Conservation (phyloP, 768 basidiomycete genomes). For the Suillus subaureus region DNA sequence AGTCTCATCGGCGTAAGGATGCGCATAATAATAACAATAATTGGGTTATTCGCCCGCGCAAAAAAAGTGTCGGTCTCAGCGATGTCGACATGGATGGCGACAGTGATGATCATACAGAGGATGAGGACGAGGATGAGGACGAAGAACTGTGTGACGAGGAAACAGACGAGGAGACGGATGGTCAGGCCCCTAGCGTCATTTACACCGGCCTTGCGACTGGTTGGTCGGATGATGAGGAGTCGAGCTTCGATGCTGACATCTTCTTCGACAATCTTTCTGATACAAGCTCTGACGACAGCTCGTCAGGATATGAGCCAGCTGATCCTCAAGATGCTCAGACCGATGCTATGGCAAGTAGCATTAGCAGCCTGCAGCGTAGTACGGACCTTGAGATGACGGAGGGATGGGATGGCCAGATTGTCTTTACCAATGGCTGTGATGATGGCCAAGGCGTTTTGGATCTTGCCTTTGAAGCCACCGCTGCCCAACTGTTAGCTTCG, state of each 20-base stretch:
- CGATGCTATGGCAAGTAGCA: slow-evolving; percentile 24
- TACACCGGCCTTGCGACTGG: slow-evolving; percentile 72
- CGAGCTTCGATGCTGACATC: slow-evolving; percentile 78
- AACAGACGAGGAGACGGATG: slow-evolving; percentile 51
- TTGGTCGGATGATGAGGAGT: slow-evolving; percentile 81
- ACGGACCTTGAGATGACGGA: slow-evolving; percentile 63
- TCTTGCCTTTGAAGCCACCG: slow-evolving; percentile 69
- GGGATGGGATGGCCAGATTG: slow-evolving; percentile 74
- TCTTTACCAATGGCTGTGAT: slow-evolving; percentile 65
- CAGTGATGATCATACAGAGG: slow-evolving; percentile 56
- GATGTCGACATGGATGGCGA: slow-evolving; percentile 70
- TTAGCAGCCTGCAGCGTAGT: slow-evolving; percentile 41
- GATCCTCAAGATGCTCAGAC: slow-evolving; percentile 43
- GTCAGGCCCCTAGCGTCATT: slow-evolving; percentile 36
- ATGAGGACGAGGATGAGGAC: slow-evolving; percentile 54
- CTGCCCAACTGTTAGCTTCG: slow-evolving; percentile 52
- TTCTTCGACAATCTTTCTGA: slow-evolving; percentile 83
- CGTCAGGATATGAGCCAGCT: slow-evolving; percentile 46
- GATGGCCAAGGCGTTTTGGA: slow-evolving; percentile 58
- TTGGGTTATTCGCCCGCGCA: slow-evolving; percentile 73
- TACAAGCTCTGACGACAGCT: slow-evolving; percentile 40
- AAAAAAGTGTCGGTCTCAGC: slow-evolving; percentile 66
- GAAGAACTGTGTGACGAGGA: slow-evolving; percentile 42
- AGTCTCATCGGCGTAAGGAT: slow-evolving; percentile 43
- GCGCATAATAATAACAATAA: slow-evolving; percentile 47